These are phyloP conservation scores for Suillus clintonianus DNA, from an alignment of 768 basidiomycete genomes.

Conservation along the genomic window DNA sequence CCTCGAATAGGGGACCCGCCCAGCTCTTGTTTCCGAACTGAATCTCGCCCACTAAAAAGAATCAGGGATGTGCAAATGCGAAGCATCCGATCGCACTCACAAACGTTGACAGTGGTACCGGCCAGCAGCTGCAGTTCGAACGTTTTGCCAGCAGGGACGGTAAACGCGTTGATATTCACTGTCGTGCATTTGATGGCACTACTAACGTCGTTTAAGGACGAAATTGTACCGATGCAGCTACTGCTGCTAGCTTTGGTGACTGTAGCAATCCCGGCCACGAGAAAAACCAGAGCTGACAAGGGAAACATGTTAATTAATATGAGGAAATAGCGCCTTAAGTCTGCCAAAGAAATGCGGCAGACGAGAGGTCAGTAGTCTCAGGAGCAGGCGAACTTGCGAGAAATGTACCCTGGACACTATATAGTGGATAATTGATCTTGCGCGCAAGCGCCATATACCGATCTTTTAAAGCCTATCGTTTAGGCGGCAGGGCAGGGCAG, in stretches of 20 bases:
- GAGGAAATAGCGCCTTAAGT: background rate
- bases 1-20: constrained; percentile 55
- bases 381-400: background rate
- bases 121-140: constrained; percentile 47
- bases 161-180: constrained; percentile 57
- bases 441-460: background rate
- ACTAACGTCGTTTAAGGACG: constrained; percentile 50
- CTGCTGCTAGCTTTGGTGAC: constrained; percentile 10
- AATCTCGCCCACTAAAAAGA: constrained; percentile 54
- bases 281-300: constrained; percentile 12
- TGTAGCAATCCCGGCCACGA: constrained; percentile 19
- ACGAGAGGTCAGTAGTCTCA: background rate
- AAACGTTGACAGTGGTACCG: constrained; percentile 59
- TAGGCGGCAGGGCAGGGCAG: background rate
- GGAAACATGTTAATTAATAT: constrained; percentile 9
- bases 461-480: background rate
- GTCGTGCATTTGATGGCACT: constrained; percentile 57
- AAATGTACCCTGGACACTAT: background rate
- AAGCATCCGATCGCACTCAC: constrained; percentile 35
- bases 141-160: constrained; percentile 54
- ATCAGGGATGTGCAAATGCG: background rate
- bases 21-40: constrained; percentile 53
- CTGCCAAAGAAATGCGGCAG: background rate
- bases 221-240: constrained; percentile 53
- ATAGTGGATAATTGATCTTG: background rate